Conservation (phyloP, 2,329 filamentous ascomycete species). For the Raffaelea deltoideospora region DNA sequence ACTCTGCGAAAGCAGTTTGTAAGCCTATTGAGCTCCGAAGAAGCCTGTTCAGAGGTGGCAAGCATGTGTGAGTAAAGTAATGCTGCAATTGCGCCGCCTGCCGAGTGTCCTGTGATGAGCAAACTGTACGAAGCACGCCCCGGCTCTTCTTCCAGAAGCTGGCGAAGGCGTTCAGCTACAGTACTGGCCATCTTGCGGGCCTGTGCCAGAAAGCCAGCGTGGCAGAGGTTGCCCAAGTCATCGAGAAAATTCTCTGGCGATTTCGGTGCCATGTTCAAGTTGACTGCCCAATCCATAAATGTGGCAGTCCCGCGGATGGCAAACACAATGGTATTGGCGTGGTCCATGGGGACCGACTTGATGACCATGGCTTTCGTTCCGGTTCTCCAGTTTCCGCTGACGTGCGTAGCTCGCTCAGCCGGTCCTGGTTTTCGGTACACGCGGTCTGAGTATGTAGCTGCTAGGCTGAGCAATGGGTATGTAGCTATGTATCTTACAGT, state of each 20-base stretch:
- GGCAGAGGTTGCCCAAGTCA: slow-evolving; percentile 61
- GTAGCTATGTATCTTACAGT: slow-evolving; percentile 52
- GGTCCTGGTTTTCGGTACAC: slow-evolving; percentile 54
- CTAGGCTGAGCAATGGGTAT: slow-evolving; percentile 63
- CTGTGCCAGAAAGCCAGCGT: slow-evolving; percentile 64
- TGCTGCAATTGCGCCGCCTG: slow-evolving; percentile 69
- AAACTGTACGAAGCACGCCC: slow-evolving; percentile 50
- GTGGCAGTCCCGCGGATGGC: slow-evolving; percentile 69
- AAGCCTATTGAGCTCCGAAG: slow-evolving; percentile 55
- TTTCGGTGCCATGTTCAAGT: slow-evolving; percentile 54
- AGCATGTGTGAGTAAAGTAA: slow-evolving; percentile 76
- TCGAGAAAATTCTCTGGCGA: slow-evolving; percentile 60
- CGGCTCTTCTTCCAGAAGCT: slow-evolving; percentile 58
- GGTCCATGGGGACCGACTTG: slow-evolving; percentile 64
- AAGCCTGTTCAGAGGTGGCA: slow-evolving; percentile 32
- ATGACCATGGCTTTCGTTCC: slow-evolving; percentile 80
- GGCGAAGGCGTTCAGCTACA: slow-evolving; percentile 54
- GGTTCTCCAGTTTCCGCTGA: slow-evolving; percentile 54
- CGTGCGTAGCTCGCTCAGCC: slow-evolving; percentile 50
- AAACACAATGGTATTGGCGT: slow-evolving; percentile 66
- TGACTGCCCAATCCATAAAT: slow-evolving; percentile 78
- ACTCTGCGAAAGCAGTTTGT: slow-evolving; percentile 60
- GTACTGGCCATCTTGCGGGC: slow-evolving; percentile 61
- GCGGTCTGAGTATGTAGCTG: slow-evolving; percentile 60
- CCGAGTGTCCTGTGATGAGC: slow-evolving; percentile 74